Percentiles rank a stretch among this genome's conserved stretches.
phyloP scores from a whole-genome alignment of 148 eudicot species.

The Vaccinium darrowii region DNA sequence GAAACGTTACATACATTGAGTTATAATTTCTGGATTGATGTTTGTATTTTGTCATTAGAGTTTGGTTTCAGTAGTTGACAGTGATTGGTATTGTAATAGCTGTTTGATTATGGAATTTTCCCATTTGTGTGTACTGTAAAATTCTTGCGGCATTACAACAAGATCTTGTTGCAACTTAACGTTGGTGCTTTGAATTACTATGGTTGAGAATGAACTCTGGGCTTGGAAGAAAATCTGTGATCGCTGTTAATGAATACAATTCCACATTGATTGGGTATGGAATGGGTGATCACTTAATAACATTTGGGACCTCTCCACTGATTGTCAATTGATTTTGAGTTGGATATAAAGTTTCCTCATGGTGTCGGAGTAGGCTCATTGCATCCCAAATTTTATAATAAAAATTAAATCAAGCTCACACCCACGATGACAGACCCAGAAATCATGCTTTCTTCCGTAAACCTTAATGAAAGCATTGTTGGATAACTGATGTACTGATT shows the following conservation, averaged over 20 bases:
- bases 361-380: no score
- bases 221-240: background rate
- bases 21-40: background rate
- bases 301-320: background rate
- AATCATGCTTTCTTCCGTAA: no score
- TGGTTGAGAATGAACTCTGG: background rate
- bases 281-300: background rate
- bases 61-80: background rate
- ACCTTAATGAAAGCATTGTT: no score
- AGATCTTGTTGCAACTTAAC: background rate
- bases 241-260: no score
- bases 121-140: background rate
- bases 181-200: background rate
- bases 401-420: no score
- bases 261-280: background rate
- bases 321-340: background rate
- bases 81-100: background rate
- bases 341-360: no score
- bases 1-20: background rate
- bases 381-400: no score
- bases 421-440: no score
- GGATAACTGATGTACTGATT: background rate
- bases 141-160: background rate
- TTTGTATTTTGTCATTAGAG: background rate
- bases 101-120: background rate